A percentile compares a stretch with the other conserved stretches of the same genome.
Conservation (phyloP, 1,284 basidiomycete genomes). For the Grifola frondosa region DNA sequence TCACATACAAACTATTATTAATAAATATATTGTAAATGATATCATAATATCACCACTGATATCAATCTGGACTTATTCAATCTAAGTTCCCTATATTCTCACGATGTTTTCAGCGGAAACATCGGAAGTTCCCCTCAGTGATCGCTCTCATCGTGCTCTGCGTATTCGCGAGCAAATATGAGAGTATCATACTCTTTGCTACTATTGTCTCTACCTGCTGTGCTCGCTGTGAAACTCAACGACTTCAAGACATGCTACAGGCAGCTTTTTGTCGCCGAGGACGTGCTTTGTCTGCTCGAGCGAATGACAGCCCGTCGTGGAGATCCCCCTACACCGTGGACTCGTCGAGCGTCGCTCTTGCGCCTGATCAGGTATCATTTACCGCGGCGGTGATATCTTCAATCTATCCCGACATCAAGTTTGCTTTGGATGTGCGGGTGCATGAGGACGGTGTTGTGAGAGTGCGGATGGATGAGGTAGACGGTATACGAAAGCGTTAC, state of each 20-base stretch:
- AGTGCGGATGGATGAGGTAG: slow-evolving; percentile 83
- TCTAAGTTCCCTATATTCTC: too few species aligned
- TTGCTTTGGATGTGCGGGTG: slow-evolving; percentile 77
- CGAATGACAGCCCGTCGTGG: slow-evolving; percentile 60
- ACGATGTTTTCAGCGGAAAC: too few species aligned
- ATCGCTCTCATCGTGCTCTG: too few species aligned
- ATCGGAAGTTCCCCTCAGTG: too few species aligned
- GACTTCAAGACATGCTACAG: slow-evolving; percentile 94
- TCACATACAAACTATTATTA: too few species aligned
- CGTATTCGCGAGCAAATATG: too few species aligned
- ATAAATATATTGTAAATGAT: too few species aligned
- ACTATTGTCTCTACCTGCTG: slow-evolving; percentile 29
- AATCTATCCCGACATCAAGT: slow-evolving; percentile 81
- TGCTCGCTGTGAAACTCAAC: slow-evolving; percentile 63
- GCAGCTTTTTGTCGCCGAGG: slow-evolving; percentile 90
- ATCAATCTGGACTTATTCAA: too few species aligned
- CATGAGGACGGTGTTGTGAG: slow-evolving; percentile 84
- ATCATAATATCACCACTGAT: too few species aligned
- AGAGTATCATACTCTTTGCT: too few species aligned
- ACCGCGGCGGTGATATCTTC: slow-evolving; percentile 72
- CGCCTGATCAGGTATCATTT: slow-evolving; percentile 59
- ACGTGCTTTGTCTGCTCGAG: slow-evolving; percentile 74
- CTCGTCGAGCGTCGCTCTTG: slow-evolving; percentile 48
- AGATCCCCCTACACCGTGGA: slow-evolving; percentile 83
- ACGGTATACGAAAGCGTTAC: slow-evolving; percentile 77